Evolutionary conservation across 176 grass and related monocot species (phyloP), one percentile per base, ranked within the genome.

Genomic region (Typha latifolia): DNA sequence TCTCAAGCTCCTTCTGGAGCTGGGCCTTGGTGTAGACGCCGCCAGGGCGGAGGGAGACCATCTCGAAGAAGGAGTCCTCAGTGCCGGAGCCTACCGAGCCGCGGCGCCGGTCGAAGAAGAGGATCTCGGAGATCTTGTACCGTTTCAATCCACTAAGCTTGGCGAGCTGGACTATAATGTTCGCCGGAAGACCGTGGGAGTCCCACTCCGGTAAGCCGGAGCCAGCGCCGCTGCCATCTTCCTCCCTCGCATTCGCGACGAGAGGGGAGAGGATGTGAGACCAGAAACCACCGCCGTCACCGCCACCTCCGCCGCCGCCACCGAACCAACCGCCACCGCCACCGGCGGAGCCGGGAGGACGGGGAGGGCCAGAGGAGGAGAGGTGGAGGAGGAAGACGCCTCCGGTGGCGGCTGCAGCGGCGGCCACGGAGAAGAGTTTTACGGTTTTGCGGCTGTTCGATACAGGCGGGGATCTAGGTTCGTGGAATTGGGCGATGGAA

Each of bases 1-100:
- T 97, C 74, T 97, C 93, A 3, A 97, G 80, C 83, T 97, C 93
- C 50, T 89, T 87, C 49, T 86, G 63, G 57, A 97, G 83, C 83
- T 97, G 93, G 4, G 85, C 82, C 69, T 97, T 92, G 62, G 88
- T 97, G 88, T 92, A 97, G 69, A 92, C 81, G 15, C 93, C 93
- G 16, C 85, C 85, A 8, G 93, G 88, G 61, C 90, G 83, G 68
- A 92, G 85, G 2, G 93, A 92, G 31, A 97, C 82, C 93, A 92
- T 97, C 76, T 97, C 88, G 53, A 90, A 97, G 72, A 97, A 92
- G 66, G 88, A 92, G 56, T 97, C 95, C 24, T 91, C 93, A 0
- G 85, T 87, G 16, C 88, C 88, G 15, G 78, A 68, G 14, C 77
- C 76, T 12, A 81, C 66, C 2, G 70, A 74, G 3, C 79, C 65